Conservation (phyloP, 2,329 filamentous ascomycete genomes). For the Talaromyces albobiverticillius region DNA sequence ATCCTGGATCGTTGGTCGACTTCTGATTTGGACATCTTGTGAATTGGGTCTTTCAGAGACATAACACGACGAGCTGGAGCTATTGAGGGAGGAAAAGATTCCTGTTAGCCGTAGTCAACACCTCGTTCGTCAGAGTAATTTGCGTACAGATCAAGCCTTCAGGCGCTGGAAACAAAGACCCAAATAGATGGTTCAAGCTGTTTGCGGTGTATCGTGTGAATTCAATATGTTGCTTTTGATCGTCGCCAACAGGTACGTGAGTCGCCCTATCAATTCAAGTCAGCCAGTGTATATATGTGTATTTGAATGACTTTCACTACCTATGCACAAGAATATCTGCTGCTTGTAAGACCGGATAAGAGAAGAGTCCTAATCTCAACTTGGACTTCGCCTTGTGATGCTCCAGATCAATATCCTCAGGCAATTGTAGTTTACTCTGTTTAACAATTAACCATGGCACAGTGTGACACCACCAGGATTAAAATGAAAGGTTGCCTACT, state of each 20-base stretch:
- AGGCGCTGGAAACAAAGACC: slow-evolving; percentile 61
- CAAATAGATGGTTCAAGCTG: slow-evolving; percentile 79
- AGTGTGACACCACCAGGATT: not conserved
- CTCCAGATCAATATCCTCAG: slow-evolving; percentile 59
- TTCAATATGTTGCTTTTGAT: slow-evolving; percentile 91
- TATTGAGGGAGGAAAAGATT: slow-evolving; percentile 34
- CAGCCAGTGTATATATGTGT: not conserved
- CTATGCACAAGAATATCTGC: slow-evolving; percentile 88
- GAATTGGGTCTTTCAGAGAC: slow-evolving; percentile 73
- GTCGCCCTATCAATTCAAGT: slow-evolving; percentile 60
- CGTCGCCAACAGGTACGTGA: slow-evolving; percentile 94
- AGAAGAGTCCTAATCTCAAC: slow-evolving; percentile 86
- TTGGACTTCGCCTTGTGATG: slow-evolving; percentile 55
- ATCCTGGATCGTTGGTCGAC: slow-evolving; percentile 71
- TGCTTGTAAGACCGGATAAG: slow-evolving; percentile 92
- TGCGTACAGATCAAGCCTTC: slow-evolving; percentile 67
- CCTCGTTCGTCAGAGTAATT: not conserved
- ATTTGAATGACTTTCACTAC: slow-evolving; percentile 35
- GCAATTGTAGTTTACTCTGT: slow-evolving; percentile 70
- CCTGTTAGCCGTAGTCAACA: not conserved
- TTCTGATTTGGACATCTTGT: slow-evolving; percentile 96
- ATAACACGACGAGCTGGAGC: slow-evolving; percentile 82
- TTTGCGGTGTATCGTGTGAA: slow-evolving; percentile 82
- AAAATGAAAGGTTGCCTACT: slow-evolving; percentile 47
- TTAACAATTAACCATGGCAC: slow-evolving; percentile 2